These are phyloP conservation scores for Lentinus brumalis DNA, from an alignment of 768 basidiomycete genomes.

Conservation along the genomic window DNA sequence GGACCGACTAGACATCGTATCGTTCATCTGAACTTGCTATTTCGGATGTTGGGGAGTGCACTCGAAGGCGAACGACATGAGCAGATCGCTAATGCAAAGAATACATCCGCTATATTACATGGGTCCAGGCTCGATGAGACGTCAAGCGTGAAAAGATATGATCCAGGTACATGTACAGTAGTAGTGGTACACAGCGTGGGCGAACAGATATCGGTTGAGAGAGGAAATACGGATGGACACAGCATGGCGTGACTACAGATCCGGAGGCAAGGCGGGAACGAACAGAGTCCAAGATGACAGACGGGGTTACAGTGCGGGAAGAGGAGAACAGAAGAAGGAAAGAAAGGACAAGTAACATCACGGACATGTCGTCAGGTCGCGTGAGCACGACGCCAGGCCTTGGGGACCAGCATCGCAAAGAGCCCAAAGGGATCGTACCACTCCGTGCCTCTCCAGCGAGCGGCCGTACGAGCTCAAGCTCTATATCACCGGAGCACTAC, in stretches of 20 bases:
- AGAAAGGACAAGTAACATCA: neutral
- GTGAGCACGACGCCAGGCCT: too few species aligned
- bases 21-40: too few species aligned
- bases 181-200: conserved; percentile 3
- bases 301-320: too few species aligned
- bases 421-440: neutral
- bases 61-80: neutral
- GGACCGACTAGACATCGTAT: neutral
- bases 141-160: too few species aligned
- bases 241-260: neutral
- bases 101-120: conserved; percentile 3
- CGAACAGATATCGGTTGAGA: neutral
- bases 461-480: too few species aligned
- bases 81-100: neutral
- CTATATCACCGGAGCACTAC: conserved; percentile 18
- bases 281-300: neutral
- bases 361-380: neutral
- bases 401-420: neutral
- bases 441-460: neutral
- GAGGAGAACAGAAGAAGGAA: neutral
- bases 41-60: neutral
- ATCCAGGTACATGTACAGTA: conserved; percentile 10
- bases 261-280: neutral
- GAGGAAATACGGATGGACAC: neutral
- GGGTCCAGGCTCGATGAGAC: neutral